Evolutionary conservation across 495 filamentous ascomycete genomes (phyloP).

Genomic region (Neurospora sp.): DNA sequence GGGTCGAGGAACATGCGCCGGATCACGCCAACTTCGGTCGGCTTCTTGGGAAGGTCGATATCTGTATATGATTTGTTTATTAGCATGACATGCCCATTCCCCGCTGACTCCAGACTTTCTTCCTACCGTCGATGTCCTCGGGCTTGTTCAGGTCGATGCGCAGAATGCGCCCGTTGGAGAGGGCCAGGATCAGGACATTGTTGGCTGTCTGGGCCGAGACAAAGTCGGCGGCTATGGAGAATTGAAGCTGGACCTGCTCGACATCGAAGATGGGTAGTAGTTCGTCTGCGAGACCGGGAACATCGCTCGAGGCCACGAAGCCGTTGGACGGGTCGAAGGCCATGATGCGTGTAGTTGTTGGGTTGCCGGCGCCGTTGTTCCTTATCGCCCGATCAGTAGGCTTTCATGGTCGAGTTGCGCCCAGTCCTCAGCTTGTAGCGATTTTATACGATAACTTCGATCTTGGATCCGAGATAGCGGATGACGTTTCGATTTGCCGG

Average conservation of each 20-base stretch:
- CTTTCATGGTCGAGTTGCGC: not conserved
- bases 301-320: conserved; percentile 36
- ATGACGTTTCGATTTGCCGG: not conserved
- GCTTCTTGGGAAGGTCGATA: conserved; percentile 92
- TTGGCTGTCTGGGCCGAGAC: conserved; percentile 95
- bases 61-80: conserved; percentile 40
- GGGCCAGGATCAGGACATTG: conserved; percentile 85
- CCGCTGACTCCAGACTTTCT: conserved; percentile 4
- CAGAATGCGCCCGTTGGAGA: conserved; percentile 80
- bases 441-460: not conserved
- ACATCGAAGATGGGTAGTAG: conserved; percentile 86
- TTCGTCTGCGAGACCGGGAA: conserved; percentile 47
- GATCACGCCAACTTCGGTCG: conserved; percentile 81
- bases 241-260: conserved; percentile 81
- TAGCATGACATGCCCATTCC: not conserved
- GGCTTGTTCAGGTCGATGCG: conserved; percentile 90
- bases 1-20: conserved; percentile 94
- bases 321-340: conserved; percentile 41
- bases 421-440: not conserved
- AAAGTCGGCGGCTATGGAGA: conserved; percentile 84
- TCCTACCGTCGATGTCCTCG: conserved; percentile 83
- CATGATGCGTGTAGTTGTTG: conserved; percentile 19
- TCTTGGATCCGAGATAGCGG: not conserved
- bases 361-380: not conserved
- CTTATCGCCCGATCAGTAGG: not conserved